Evolutionary conservation across 2,329 filamentous ascomycete species (phyloP).

Genomic region (Cladobotryum protrusum): DNA sequence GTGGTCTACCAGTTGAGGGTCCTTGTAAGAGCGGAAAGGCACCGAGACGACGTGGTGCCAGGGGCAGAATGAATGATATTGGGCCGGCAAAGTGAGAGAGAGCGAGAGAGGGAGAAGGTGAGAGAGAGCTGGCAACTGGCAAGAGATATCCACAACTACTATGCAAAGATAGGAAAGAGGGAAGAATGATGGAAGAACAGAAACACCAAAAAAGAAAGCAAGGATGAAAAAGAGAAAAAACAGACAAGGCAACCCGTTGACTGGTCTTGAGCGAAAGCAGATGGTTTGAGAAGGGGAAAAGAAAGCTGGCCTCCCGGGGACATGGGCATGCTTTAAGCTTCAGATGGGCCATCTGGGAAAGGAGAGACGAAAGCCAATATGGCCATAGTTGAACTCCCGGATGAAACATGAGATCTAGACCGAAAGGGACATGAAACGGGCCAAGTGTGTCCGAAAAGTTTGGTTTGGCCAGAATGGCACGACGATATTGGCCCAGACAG

Average conservation of each 20-base stretch:
- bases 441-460: slow-evolving; percentile 43
- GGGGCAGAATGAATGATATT: slow-evolving; percentile 6
- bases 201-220: slow-evolving; percentile 16
- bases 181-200: background rate
- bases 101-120: background rate
- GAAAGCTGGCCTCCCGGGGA: slow-evolving; percentile 20
- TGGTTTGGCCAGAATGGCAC: slow-evolving; percentile 33
- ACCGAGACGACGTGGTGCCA: slow-evolving; percentile 6
- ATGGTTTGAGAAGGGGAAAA: slow-evolving; percentile 17
- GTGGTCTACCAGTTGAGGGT: slow-evolving; percentile 11
- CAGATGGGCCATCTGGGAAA: slow-evolving; percentile 17
- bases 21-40: slow-evolving; percentile 5
- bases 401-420: slow-evolving; percentile 24
- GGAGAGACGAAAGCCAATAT: slow-evolving; percentile 22
- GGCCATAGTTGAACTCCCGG: slow-evolving; percentile 21
- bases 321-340: slow-evolving; percentile 28
- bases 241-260: slow-evolving; percentile 16
- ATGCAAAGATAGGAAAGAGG: slow-evolving; percentile 7
- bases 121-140: background rate
- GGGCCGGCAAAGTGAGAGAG: background rate
- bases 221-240: slow-evolving; percentile 24
- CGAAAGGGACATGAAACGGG: slow-evolving; percentile 43
- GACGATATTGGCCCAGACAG: slow-evolving; percentile 47
- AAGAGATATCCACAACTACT: slow-evolving; percentile 13
- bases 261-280: slow-evolving; percentile 14